A percentile compares a stretch with the other conserved stretches of the same genome.
These are phyloP conservation scores for Stachybotrys echinatus DNA, from an alignment of 2,329 filamentous ascomycete species.

Conservation along the genomic window DNA sequence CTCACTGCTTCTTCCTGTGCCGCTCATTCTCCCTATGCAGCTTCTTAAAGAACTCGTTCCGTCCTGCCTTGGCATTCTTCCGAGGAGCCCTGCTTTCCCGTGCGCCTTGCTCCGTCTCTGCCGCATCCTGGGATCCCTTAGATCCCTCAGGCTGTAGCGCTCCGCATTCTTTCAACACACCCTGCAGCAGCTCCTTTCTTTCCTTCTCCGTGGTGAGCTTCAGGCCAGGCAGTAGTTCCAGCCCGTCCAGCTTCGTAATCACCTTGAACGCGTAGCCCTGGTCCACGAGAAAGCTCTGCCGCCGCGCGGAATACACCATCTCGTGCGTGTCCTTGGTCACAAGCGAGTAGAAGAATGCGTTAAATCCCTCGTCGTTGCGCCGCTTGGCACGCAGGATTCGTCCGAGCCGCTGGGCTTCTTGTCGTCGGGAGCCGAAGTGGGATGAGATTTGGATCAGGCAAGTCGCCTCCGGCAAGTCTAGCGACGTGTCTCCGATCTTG, in stretches of 20 bases:
- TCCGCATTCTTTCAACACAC: not conserved
- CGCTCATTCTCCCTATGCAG: too few relatives aligned
- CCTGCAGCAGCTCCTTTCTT: not conserved
- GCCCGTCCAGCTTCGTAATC: constrained; percentile 81
- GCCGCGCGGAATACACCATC: constrained; percentile 89
- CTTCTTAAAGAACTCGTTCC: too few relatives aligned
- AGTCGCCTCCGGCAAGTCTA: constrained; percentile 88
- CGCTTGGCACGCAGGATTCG: constrained; percentile 87
- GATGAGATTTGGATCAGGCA: constrained; percentile 93
- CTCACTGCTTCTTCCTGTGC: too few relatives aligned
- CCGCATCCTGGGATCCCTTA: too few relatives aligned
- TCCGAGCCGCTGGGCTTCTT: constrained; percentile 86
- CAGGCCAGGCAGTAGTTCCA: constrained; percentile 61
- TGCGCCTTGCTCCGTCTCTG: too few relatives aligned
- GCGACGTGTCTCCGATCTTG: constrained; percentile 91
- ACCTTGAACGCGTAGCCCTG: constrained; percentile 96
- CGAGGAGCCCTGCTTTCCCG: too few relatives aligned
- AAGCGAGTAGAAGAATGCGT: constrained; percentile 92
- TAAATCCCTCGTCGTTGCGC: constrained; percentile 90
- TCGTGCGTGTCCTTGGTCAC: constrained; percentile 82
- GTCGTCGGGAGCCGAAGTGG: constrained; percentile 87
- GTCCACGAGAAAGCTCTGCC: constrained; percentile 87
- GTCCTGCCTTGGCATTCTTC: too few relatives aligned
- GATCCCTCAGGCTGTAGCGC: too few relatives aligned
- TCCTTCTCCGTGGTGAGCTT: not conserved